Base-by-base conservation (phyloP, 768 basidiomycete species). In the Naganishia randhawae region DNA sequence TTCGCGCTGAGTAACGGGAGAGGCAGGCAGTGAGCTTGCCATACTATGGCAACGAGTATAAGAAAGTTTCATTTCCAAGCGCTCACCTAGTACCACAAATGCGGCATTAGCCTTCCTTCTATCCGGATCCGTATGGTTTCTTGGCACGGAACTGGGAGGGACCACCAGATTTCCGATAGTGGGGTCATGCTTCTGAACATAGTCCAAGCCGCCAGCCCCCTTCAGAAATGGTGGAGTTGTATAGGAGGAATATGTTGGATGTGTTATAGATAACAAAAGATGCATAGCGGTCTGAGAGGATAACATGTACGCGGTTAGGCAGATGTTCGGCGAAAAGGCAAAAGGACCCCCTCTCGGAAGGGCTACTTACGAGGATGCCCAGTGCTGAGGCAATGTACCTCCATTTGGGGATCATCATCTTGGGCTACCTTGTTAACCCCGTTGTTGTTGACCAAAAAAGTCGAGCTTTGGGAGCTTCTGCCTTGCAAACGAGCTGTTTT, bases 71-170 rank as follows among this genome's bases (percentile, higher is more conserved):
- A 55, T 22, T 27, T 16, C 11, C 3, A 31, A 52, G 7, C 16
- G 29, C 51, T 31, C 29, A 31, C 53, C 53, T 50, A 98, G 85
- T 72, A 91, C 85, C 55, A 91, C 91, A 75, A 92, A 88, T 3
- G 85, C 86, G 29, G 91, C 91, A 76, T 90, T 92, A 2, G 89
- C 90, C 75, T 85, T 90, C 31, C 76, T 35, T 53, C 78, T 65
- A 27, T 68, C 57, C 8, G 70, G 70, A 17, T 71, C 73, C 53
- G 68, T 45, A 32, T 45, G 61, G 39, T 65, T 69, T 32, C 51
- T 63, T 17, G 65, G 65, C 1, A 63, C 50, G 0, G 37, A 45
- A 25, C 50, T 31, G 13, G 50, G 53, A 22, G 55, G 67, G n/a
- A 55, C 52, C 65, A 68, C 66, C 27, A 69, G 63, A 22, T 50